phyloP scores from a whole-genome alignment of 73 alveolate genomes.

The Paramecium octaurelia region DNA sequence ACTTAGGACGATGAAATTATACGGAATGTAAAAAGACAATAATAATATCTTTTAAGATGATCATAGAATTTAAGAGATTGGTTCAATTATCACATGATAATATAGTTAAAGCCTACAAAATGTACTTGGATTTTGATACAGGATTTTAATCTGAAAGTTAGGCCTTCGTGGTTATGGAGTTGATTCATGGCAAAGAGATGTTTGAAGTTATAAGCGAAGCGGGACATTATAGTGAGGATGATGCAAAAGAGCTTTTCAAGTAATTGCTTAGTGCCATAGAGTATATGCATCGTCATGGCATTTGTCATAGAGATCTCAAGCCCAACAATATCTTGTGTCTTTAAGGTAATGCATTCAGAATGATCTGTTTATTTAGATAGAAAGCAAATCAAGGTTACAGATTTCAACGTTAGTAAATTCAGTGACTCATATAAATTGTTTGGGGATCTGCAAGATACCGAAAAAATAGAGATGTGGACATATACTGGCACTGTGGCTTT shows the following conservation, averaged over 20 bases:
- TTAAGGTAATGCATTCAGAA: background rate
- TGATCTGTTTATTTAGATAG: background rate
- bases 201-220: slow-evolving; percentile 56
- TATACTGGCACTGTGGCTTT: slow-evolving; percentile 64
- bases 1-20: slow-evolving; percentile 62
- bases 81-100: slow-evolving; percentile 44
- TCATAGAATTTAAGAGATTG: slow-evolving; percentile 41
- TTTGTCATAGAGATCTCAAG: slow-evolving; percentile 63
- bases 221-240: slow-evolving; percentile 53
- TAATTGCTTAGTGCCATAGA: slow-evolving; percentile 46
- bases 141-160: slow-evolving; percentile 52
- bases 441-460: slow-evolving; percentile 24
- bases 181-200: slow-evolving; percentile 58
- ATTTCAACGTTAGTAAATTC: slow-evolving; percentile 58
- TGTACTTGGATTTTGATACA: slow-evolving; percentile 42
- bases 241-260: slow-evolving; percentile 43
- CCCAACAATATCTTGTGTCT: slow-evolving; percentile 57
- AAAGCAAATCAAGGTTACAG: slow-evolving; percentile 51
- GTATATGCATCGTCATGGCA: slow-evolving; percentile 49
- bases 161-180: slow-evolving; percentile 38
- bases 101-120: slow-evolving; percentile 56
- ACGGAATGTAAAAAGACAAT: background rate
- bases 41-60: background rate
- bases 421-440: slow-evolving; percentile 47
- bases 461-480: slow-evolving; percentile 63